These are phyloP conservation scores for Pulveroboletus frians DNA, from an alignment of 768 basidiomycete species.

Conservation along the genomic window DNA sequence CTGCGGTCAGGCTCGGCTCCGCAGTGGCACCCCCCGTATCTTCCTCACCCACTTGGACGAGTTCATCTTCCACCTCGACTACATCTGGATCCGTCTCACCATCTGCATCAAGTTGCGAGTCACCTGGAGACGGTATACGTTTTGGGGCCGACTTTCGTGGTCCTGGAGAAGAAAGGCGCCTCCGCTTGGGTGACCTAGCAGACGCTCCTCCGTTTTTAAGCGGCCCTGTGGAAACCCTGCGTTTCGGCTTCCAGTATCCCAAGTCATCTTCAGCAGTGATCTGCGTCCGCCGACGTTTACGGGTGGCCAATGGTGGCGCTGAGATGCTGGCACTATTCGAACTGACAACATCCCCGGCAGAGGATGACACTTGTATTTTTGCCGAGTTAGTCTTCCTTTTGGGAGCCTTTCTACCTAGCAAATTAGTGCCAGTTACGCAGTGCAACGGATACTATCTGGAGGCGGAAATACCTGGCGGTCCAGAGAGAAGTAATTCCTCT, in stretches of 20 bases:
- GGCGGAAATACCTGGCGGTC: constrained; percentile 50
- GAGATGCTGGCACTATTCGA: constrained; percentile 13
- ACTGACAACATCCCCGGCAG: constrained; percentile 7
- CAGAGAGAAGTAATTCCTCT: constrained; percentile 50
- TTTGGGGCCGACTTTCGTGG: constrained; percentile 13
- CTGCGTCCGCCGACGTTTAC: constrained; percentile 25
- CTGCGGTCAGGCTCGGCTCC: constrained; percentile 1
- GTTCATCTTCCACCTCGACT: constrained; percentile 34
- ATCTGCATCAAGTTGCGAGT: constrained; percentile 32
- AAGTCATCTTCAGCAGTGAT: constrained; percentile 4
- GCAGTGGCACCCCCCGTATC: constrained; percentile 11
- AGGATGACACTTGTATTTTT: constrained; percentile 4
- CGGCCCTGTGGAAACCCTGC: constrained; percentile 6
- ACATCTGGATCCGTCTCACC: constrained; percentile 33
- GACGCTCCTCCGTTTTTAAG: constrained; percentile 5
- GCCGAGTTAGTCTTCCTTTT: constrained; percentile 17
- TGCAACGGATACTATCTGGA: neutral
- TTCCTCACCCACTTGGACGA: constrained; percentile 24
- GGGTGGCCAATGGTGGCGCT: constrained; percentile 13
- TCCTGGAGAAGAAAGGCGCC: constrained; percentile 29
- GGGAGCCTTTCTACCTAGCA: constrained; percentile 14
- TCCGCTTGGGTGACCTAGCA: constrained; percentile 12
- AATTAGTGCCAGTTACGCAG: constrained; percentile 1
- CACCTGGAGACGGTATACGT: constrained; percentile 21
- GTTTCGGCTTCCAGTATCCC: constrained; percentile 8